Conservation (phyloP, 2,329 filamentous ascomycete genomes). For the Alternaria atra region DNA sequence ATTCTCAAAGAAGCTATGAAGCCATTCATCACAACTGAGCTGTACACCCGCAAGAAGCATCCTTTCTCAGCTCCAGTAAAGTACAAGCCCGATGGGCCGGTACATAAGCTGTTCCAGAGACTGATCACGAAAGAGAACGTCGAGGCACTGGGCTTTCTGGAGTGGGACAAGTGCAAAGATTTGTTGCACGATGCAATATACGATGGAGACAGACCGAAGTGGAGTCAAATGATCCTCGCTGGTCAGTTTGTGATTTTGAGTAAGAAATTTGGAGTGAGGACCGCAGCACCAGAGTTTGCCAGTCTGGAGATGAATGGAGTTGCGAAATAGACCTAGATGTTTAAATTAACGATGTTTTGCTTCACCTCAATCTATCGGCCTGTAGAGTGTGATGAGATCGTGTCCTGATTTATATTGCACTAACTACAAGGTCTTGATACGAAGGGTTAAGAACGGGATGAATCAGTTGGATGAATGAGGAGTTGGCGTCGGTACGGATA, state of each 20-base stretch:
- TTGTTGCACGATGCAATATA: constrained; percentile 23
- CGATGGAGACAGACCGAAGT: constrained; percentile 21
- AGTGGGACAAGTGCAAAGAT: constrained; percentile 22
- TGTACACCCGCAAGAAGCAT: constrained; percentile 61
- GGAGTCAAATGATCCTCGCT: constrained; percentile 28
- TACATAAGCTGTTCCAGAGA: constrained; percentile 50
- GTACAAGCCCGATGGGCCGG: constrained; percentile 55
- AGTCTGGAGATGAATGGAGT: neutral
- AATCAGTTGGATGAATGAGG: too few species aligned
- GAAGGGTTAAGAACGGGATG: neutral
- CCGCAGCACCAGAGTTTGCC: constrained; percentile 13
- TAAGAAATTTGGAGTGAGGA: constrained; percentile 22
- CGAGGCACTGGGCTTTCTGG: constrained; percentile 35
- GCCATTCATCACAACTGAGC: constrained; percentile 62
- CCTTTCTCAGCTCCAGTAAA: constrained; percentile 58
- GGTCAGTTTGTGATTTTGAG: constrained; percentile 27
- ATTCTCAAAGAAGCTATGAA: constrained; percentile 61
- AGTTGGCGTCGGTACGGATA: too few species aligned
- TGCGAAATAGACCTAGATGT: neutral
- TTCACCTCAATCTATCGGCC: neutral
- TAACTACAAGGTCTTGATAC: neutral
- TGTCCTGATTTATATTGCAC: too few species aligned
- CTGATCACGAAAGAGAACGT: constrained; percentile 43
- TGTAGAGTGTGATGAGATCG: neutral
- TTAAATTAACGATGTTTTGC: neutral